Base-by-base conservation (phyloP, 2,329 filamentous ascomycete species). In the Fusarium staphyleae region DNA sequence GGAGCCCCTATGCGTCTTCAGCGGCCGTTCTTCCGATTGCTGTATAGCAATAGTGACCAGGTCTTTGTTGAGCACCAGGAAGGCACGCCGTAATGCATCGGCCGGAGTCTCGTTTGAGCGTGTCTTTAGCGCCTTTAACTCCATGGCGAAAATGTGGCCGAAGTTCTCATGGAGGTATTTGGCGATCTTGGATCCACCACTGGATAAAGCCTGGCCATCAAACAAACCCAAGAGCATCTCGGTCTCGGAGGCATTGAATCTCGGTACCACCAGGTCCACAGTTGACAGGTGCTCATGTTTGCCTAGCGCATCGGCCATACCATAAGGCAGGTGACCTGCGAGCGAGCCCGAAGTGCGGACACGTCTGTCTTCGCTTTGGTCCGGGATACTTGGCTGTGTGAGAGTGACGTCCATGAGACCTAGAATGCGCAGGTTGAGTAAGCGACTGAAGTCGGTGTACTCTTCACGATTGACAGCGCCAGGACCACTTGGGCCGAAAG, bases 81-180 rank as follows among this genome's bases (percentile, higher is more conserved):
- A 99, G 0, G 93, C 87, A 37, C 95, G 84, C 48, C 95, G 82
- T 45, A 99, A 74, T 2, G 93, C 95, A 76, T 97, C 93, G 7
- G 82, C 79, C 0, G 93, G 88, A 1, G 84, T 90, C 70, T 98
- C 95, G 24, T 84, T 78, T 26, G 81, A 75, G n/a, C 84, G 77
- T 8, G 77, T 78, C 66, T 88, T 89, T 32, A 96, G 72, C 52
- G 80, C 84, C 61, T 91, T 91, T 44, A 99, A 75, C 74, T 99
- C 93, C 48, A 88, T 83, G 5, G 85, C 84, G 67, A 99, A 95
- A 13, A 91, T 88, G 55, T 88, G 83, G 18, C 90, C 90, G 73
- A 99, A 97, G 69, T 97, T 93, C 75, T 99, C 95, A 70, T 99
- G 93, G 24, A 99, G 78, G 68, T 91, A 99, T 72, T 97, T 98